Evolutionary conservation across 257 asterid genomes (phyloP).

Genomic region (Nicotiana undulata): DNA sequence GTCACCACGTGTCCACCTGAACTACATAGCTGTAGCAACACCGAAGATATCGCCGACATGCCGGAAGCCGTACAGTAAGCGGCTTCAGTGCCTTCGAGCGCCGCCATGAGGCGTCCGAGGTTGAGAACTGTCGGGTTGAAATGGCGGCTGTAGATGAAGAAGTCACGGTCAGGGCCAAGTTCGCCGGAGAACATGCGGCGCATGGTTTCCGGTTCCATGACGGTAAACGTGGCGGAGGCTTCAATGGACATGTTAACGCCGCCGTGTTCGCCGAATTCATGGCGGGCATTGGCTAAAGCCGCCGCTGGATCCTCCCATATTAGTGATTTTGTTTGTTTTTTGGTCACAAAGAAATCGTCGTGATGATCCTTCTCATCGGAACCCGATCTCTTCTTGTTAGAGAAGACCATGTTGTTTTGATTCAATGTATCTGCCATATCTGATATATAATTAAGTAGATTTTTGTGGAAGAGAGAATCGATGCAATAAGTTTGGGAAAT

Average conservation of each 20-base stretch:
- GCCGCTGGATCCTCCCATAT: conserved; percentile 63
- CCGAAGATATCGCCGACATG: conserved; percentile 89
- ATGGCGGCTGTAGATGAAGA: conserved; percentile 92
- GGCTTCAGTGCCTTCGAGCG: conserved; percentile 90
- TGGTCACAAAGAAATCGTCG: conserved; percentile 28
- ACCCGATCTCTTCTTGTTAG: conserved; percentile 41
- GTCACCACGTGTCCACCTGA: conserved; percentile 83
- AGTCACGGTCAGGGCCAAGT: conserved; percentile 84
- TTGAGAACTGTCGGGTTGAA: conserved; percentile 94
- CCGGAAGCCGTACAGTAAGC: conserved; percentile 98
- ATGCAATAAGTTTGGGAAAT: background rate
- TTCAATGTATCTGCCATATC: conserved; percentile 46
- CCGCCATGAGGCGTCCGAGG: conserved; percentile 85
- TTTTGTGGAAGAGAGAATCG: background rate
- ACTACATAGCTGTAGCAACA: conserved; percentile 80
- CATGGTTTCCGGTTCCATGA: conserved; percentile 96
- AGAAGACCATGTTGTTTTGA: background rate
- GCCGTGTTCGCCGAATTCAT: conserved; percentile 98
- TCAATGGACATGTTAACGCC: conserved; percentile 99
- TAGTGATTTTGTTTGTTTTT: conserved; percentile 28
- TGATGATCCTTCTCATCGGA: conserved; percentile 40
- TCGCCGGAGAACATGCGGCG: conserved; percentile 95
- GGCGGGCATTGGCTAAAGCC: conserved; percentile 78
- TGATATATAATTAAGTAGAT: background rate
- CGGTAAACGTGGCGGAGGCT: conserved; percentile 98